A percentile compares a stretch with the other conserved stretches of the same genome.
phyloP scores from a whole-genome alignment of 2,329 filamentous ascomycete species.

The Colletotrichum horii region DNA sequence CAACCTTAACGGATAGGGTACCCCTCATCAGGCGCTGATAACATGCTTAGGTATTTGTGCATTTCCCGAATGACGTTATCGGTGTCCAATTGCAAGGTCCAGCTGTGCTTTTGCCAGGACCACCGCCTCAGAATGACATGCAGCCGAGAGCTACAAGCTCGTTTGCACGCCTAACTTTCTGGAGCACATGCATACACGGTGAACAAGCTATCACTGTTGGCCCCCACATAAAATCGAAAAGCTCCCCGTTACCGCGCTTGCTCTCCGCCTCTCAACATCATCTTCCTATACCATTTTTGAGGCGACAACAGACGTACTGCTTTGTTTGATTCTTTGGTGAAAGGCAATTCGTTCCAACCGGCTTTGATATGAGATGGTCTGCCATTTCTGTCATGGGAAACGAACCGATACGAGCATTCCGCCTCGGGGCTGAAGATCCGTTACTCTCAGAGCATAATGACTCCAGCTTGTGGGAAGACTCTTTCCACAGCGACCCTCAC shows the following conservation, averaged over 20 bases:
- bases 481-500: rapidly evolving
- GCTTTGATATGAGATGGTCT: not conserved
- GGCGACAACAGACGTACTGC: not conserved
- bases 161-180: rapidly evolving
- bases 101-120: rapidly evolving
- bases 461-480: not conserved
- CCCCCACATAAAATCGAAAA: not conserved
- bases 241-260: no score
- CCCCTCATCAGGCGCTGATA: not conserved
- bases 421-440: not conserved
- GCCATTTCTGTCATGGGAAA: rapidly evolving
- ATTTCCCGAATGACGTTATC: not conserved
- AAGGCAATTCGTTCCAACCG: not conserved
- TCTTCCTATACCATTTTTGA: not conserved
- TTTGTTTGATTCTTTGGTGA: not conserved
- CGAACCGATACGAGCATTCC: not conserved
- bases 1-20: not conserved
- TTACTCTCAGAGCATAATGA: not conserved
- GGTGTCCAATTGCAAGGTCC: rapidly evolving
- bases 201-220: not conserved
- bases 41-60: rapidly evolving
- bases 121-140: rapidly evolving
- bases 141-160: rapidly evolving
- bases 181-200: not conserved
- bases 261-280: not conserved